These are phyloP conservation scores for Neoboletus brunneissimus DNA, from an alignment of 768 basidiomycete species.

Conservation along the genomic window DNA sequence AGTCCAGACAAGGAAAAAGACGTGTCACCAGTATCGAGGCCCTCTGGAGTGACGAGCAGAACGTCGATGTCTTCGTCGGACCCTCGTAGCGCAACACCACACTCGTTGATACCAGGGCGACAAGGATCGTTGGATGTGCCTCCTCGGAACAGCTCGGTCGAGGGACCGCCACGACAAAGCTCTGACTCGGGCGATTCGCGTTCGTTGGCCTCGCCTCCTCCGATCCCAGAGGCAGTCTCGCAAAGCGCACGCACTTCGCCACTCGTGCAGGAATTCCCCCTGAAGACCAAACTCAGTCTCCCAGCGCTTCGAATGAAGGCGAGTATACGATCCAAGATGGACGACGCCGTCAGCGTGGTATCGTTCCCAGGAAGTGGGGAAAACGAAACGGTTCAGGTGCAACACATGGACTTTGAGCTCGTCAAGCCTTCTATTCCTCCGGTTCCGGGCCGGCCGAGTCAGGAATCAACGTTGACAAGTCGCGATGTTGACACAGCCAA, in stretches of 20 bases:
- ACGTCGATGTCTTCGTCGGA: conserved; percentile 16
- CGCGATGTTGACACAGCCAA: conserved; percentile 21
- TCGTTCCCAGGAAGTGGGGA: conserved; percentile 26
- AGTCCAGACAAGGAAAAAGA: conserved; percentile 23
- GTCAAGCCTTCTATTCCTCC: conserved; percentile 57
- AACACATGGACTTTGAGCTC: conserved; percentile 82
- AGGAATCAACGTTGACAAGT: conserved; percentile 47
- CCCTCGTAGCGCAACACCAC: conserved; percentile 6
- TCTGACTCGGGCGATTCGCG: conserved; percentile 33
- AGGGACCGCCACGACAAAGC: conserved; percentile 20
- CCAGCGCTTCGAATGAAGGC: conserved; percentile 56
- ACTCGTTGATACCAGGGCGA: conserved; percentile 8
- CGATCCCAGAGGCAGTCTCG: conserved; percentile 39
- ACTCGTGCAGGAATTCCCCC: conserved; percentile 28
- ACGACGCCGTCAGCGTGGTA: conserved; percentile 29
- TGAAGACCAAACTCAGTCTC: conserved; percentile 66
- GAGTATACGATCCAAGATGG: conserved; percentile 27
- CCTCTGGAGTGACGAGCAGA: neutral
- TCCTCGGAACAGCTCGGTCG: conserved; percentile 17
- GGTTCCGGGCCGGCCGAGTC: conserved; percentile 44
- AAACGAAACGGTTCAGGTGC: conserved; percentile 66
- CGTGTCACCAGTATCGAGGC: conserved; percentile 6
- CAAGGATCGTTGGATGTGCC: conserved; percentile 21
- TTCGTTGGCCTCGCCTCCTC: conserved; percentile 40
- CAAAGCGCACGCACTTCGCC: conserved; percentile 26